Evolutionary conservation across 805 yeast species (phyloP), one percentile per base, ranked within the genome.

Genomic region (Cyberlindnera xylosilytica): DNA sequence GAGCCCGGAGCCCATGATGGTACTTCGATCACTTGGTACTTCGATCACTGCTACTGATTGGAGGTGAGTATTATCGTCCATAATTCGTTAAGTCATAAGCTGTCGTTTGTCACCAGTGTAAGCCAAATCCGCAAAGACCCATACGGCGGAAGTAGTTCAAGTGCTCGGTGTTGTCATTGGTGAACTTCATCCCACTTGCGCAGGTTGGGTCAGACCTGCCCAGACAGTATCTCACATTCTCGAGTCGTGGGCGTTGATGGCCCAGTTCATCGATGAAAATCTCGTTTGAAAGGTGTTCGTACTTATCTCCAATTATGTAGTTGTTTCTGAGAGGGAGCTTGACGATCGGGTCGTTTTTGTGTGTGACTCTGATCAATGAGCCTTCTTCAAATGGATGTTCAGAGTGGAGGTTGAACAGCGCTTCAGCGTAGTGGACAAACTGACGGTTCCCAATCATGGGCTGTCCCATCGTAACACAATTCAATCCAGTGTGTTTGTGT

Each of bases 191-290:
- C 2, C 60, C 60, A 30, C 28, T 19, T 0, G 59, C 42, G 20
- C 62, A 80, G 10, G 69, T 84, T 34, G 89, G 81, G 50, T 73
- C 90, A 0, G 66, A 82, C 38, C 66, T 87, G 42, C 89, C 89
- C 0, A 65, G 73, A 47, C 76, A 89, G 12, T 81, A 89, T 81
- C 77, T 84, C 51, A 87, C 96, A 0, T 83, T 91, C 13, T 39
- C 31, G 5, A 46, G 20, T 1, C 15, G 15, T 6, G 60, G 58
- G 4, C 28, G 6, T 3, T 46, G 50, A 5, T 24, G 30, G 3
- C 56, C 54, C 20, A 45, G 22, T 29, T 55, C 58, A 40, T 56
- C 38, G 13, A 58, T 56, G 38, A 47, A 58, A 8, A 58, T 46
- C 39, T 58, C 61, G 34, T 47, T 46, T 3, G 46, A 39, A 2